Evolutionary conservation across 2,329 filamentous ascomycete species (phyloP).

Genomic region (Pseudogymnoascus sp.): DNA sequence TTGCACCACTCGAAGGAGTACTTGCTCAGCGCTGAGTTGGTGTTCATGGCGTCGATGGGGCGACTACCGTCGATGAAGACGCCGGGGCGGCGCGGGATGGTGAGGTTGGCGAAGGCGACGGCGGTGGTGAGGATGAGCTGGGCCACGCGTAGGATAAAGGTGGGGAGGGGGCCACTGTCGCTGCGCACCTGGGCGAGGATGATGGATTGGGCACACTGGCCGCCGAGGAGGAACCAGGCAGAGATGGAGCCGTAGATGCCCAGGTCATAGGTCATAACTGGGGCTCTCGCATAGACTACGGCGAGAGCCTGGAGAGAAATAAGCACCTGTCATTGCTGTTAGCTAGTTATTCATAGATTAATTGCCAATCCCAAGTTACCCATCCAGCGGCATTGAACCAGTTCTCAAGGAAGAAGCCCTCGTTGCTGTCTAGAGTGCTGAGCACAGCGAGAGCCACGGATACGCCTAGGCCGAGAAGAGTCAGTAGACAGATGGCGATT

Average conservation of each 20-base stretch:
- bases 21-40: conserved; percentile 51
- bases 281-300: conserved; percentile 42
- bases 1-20: conserved; percentile 61
- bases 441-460: conserved; percentile 53
- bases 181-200: conserved; percentile 28
- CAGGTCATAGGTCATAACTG: conserved; percentile 46
- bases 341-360: background rate
- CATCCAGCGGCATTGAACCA: conserved; percentile 56
- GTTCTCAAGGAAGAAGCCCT: conserved; percentile 42
- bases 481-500: conserved; percentile 45
- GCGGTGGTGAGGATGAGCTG: conserved; percentile 41
- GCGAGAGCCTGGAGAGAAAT: conserved; percentile 45
- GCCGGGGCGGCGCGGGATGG: conserved; percentile 59
- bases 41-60: conserved; percentile 57
- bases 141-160: conserved; percentile 40
- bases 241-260: conserved; percentile 47
- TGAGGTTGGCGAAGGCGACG: conserved; percentile 43
- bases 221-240: conserved; percentile 36
- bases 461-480: conserved; percentile 44
- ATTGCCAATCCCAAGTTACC: conserved; percentile 44
- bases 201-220: conserved; percentile 41
- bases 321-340: conserved; percentile 36
- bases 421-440: conserved; percentile 34
- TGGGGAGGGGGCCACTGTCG: conserved; percentile 18
- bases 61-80: conserved; percentile 50